Base-by-base conservation (phyloP, 2,329 filamentous ascomycete genomes). In the Gaeumannomyces sp. region DNA sequence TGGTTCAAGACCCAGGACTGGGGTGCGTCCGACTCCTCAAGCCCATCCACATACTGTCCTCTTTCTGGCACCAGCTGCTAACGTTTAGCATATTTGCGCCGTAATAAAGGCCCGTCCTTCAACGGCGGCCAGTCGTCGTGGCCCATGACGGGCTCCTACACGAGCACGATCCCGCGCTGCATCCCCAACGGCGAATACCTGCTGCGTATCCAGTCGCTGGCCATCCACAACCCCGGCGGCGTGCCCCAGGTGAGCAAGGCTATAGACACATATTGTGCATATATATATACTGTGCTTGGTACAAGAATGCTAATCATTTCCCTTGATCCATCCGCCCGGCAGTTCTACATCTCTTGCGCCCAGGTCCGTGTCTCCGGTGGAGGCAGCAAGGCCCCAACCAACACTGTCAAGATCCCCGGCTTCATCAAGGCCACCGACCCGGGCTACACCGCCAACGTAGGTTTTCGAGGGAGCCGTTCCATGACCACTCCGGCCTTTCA, bases 151-250 rank as follows among this genome's bases (percentile, higher is more conserved):
- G 72, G 68, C n/a, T 69, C 74, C 0, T 78, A 78, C 71, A 72
- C 73, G 1, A 72, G 69, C 68, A 71, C 76, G 63, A 82, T 88
- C 68, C 85, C 85, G 4, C 69, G 73, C 31, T 81, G 80, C 68
- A 78, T 88, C 64, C 79, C 80, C 38, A 72, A 83, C 56, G 85
- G 85, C 66, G 81, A 86, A 68, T 88, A 88, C 71, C 81, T 88
- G 45, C 76, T 87, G 38, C 78, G 85, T 56, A 82, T 86, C 71
- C 84, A 87, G 65, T 79, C 84, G 64, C 81, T 89, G 63, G 86
- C 83, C 29, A 83, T 89, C 63, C 86, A 89, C 77, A 81, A 82
- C 66, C 78, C 78, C 1, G 77, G 78, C 4, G 74, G 75, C 22
- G 78, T 76, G 63, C 78, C 79, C 22, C 76, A 79, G 68, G 70